These are phyloP conservation scores for Phytophthora ramorum DNA, from an alignment of 352 stramenopile species.

Conservation along the genomic window DNA sequence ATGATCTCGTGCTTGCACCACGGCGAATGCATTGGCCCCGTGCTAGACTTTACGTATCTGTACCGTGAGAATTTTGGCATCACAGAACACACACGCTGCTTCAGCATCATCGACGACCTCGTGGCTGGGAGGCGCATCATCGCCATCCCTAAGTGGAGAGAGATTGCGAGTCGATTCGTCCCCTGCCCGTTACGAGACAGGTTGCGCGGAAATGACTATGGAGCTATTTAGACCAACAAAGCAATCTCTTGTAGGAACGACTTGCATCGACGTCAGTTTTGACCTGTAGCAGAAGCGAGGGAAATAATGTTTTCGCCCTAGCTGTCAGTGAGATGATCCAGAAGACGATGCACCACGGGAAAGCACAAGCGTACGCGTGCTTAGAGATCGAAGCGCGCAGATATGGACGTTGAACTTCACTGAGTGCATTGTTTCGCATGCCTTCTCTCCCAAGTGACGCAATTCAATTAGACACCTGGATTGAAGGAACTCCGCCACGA, in stretches of 20 bases:
- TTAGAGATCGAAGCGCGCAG: no score
- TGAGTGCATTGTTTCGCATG: no score
- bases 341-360: no score
- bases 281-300: no score
- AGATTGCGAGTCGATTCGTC: conserved; percentile 45
- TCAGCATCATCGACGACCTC: conserved; percentile 46
- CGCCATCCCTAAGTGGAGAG: conserved; percentile 50
- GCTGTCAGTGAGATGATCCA: no score
- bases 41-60: conserved; percentile 45
- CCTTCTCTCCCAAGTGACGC: no score
- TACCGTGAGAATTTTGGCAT: conserved; percentile 58
- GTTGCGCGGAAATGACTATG: background rate
- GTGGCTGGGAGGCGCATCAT: conserved; percentile 42
- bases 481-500: no score
- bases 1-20: conserved; percentile 55
- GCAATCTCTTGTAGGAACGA: background rate
- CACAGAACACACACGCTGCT: conserved; percentile 55
- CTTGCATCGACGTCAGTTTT: no score
- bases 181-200: conserved; percentile 32
- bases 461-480: no score
- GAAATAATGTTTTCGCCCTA: no score
- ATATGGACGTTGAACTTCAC: no score
- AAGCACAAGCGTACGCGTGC: no score
- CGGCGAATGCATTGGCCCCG: conserved; percentile 49
- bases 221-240: background rate